phyloP scores from a whole-genome alignment of 352 stramenopile genomes.

The Phytopythium sindhum region DNA sequence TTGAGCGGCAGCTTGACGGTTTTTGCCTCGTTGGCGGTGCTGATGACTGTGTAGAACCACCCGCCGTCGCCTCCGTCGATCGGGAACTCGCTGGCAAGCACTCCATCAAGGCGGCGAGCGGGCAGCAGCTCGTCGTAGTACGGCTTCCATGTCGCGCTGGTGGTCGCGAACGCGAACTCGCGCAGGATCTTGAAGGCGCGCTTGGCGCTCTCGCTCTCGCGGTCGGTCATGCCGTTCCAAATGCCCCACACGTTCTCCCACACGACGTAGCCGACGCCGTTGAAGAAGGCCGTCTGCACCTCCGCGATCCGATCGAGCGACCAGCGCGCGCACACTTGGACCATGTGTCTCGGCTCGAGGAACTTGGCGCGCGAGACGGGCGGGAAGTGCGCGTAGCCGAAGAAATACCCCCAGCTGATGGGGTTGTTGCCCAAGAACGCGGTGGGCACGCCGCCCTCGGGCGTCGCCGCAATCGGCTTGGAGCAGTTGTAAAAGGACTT shows the following conservation, averaged over 20 bases:
- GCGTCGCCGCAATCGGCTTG: constrained; percentile 44
- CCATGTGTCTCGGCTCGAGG: constrained; percentile 77
- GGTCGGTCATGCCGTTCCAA: constrained; percentile 75
- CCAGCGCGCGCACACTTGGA: constrained; percentile 80
- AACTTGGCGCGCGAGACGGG: constrained; percentile 74
- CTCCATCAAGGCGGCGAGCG: constrained; percentile 10
- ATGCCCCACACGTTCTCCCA: constrained; percentile 91
- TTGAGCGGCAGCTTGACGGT: constrained; percentile 35
- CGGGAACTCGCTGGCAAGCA: constrained; percentile 53
- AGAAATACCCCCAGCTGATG: constrained; percentile 84
- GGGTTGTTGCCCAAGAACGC: constrained; percentile 62
- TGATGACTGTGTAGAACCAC: constrained; percentile 67
- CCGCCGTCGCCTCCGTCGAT: constrained; percentile 13
- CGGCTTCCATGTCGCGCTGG: constrained; percentile 46
- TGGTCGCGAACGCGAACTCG: constrained; percentile 44
- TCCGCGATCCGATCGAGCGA: constrained; percentile 65
- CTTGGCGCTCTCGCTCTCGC: constrained; percentile 61
- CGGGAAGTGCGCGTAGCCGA: constrained; percentile 60
- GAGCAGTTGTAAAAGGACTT: constrained; percentile 80
- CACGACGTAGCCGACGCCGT: constrained; percentile 80
- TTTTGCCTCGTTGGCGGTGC: constrained; percentile 21
- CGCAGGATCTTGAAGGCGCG: constrained; percentile 65
- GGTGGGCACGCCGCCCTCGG: constrained; percentile 66
- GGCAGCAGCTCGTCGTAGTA: constrained; percentile 35
- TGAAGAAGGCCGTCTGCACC: constrained; percentile 77